Conservation (phyloP, 1,139 yeast species). For the Casaregolazyma lundiana region DNA sequence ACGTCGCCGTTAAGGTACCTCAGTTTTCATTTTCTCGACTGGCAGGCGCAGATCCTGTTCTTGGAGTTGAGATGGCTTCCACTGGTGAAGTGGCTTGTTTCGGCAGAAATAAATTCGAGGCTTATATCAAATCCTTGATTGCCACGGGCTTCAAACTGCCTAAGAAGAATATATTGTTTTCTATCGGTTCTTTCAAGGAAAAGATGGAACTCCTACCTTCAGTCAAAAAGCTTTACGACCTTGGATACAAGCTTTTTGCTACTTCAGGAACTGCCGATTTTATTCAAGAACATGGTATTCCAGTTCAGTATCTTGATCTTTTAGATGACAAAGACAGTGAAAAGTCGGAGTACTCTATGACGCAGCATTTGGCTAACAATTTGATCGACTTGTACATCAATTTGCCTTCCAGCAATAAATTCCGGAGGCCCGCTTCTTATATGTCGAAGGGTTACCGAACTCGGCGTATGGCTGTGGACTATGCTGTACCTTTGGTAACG, state of each 20-base stretch:
- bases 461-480: constrained; percentile 99
- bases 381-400: constrained; percentile 94
- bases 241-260: constrained; percentile 90
- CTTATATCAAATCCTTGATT: constrained; percentile 87
- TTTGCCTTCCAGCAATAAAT: constrained; percentile 93
- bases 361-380: constrained; percentile 95
- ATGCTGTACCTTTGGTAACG: constrained; percentile 94
- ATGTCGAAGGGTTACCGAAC: constrained; percentile 97
- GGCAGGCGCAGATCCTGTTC: constrained; percentile 97
- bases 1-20: constrained; percentile 96
- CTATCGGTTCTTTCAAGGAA: constrained; percentile 97
- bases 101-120: constrained; percentile 95
- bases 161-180: constrained; percentile 86
- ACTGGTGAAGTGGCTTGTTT: constrained; percentile 99
- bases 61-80: constrained; percentile 99
- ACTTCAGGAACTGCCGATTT: constrained; percentile 99
- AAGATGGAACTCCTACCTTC: constrained; percentile 90
- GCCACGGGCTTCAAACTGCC: constrained; percentile 96
- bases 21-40: constrained; percentile 97
- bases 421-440: constrained; percentile 98
- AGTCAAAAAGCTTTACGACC: constrained; percentile 69
- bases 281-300: constrained; percentile 88
- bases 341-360: constrained; percentile 89
- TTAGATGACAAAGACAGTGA: constrained; percentile 63
- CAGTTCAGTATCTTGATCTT: constrained; percentile 92